phyloP scores from a whole-genome alignment of 139 green algal species.

The Trebouxia sp. region DNA sequence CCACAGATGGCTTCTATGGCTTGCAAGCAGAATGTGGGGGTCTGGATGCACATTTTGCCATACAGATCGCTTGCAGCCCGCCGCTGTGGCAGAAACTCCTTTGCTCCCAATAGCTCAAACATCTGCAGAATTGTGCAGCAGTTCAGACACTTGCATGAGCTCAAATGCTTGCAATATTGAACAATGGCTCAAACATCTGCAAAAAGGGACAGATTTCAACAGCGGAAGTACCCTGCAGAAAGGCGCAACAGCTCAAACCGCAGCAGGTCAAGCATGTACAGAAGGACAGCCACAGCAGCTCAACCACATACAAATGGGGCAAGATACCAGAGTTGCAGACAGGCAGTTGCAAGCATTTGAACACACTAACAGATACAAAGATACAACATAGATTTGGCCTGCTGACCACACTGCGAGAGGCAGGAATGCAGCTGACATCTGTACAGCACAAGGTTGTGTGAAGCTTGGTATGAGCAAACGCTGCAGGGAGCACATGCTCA shows the following conservation, averaged over 20 bases:
- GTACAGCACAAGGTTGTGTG: too few species aligned
- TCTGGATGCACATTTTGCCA: conserved; percentile 35
- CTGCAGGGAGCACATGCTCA: too few species aligned
- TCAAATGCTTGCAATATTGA: too few species aligned
- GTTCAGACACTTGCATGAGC: background rate
- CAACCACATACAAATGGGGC: too few species aligned
- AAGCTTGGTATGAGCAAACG: too few species aligned
- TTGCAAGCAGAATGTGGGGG: conserved; percentile 46
- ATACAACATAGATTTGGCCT: too few species aligned
- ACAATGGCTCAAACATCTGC: background rate
- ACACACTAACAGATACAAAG: too few species aligned
- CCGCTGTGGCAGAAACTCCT: conserved; percentile 55
- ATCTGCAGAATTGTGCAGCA: conserved; percentile 34
- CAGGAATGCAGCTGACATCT: too few species aligned
- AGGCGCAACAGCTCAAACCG: conserved; percentile 29
- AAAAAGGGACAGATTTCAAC: background rate
- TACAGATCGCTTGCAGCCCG: conserved; percentile 40
- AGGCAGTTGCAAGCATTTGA: too few species aligned
- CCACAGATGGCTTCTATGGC: conserved; percentile 57
- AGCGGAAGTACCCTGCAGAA: background rate
- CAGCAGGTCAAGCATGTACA: conserved; percentile 35
- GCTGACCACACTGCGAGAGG: too few species aligned
- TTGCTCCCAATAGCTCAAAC: conserved; percentile 40
- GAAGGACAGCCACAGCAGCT: conserved; percentile 1
- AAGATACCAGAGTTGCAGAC: too few species aligned